Conservation (phyloP, 2,329 filamentous ascomycete species). For the Trichoderma koningii region DNA sequence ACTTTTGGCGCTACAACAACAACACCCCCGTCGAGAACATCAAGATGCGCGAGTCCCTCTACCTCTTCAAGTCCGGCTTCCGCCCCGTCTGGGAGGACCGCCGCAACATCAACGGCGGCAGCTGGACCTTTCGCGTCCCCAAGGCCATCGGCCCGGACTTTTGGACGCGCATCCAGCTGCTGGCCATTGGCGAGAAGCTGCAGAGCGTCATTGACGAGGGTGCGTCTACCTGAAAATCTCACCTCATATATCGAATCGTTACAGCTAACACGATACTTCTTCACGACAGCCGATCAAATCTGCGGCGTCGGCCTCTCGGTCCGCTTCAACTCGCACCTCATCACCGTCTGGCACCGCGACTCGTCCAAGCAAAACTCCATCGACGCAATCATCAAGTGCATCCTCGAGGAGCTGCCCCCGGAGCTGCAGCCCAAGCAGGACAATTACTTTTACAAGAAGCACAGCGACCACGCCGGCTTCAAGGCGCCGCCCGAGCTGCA, state of each 20-base stretch:
- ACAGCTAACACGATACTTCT: not conserved
- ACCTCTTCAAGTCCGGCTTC: slow-evolving; percentile 78
- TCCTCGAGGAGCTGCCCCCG: slow-evolving; percentile 71
- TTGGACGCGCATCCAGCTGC: slow-evolving; percentile 79
- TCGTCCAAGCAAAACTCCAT: slow-evolving; percentile 77
- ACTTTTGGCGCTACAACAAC: slow-evolving; percentile 82
- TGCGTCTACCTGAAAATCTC: slow-evolving; percentile 46
- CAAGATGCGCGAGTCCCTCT: slow-evolving; percentile 75
- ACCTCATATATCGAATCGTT: too few species aligned
- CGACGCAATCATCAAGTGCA: slow-evolving; percentile 69
- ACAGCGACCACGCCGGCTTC: slow-evolving; percentile 85
- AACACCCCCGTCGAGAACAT: slow-evolving; percentile 76
- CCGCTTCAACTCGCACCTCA: slow-evolving; percentile 84
- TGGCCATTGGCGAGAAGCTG: slow-evolving; percentile 81
- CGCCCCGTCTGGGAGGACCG: slow-evolving; percentile 82
- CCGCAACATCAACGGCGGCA: slow-evolving; percentile 80
- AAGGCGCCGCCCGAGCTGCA: slow-evolving; percentile 63
- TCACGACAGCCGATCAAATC: slow-evolving; percentile 71
- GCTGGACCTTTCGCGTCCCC: slow-evolving; percentile 88
- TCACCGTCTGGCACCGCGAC: slow-evolving; percentile 93
- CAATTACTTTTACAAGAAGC: slow-evolving; percentile 84
- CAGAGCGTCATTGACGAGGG: slow-evolving; percentile 71
- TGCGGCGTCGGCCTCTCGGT: slow-evolving; percentile 86
- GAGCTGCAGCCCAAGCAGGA: slow-evolving; percentile 72
- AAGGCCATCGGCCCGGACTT: slow-evolving; percentile 73